A percentile compares a stretch with the other conserved stretches of the same genome.
These are phyloP conservation scores for Primulina eburnea DNA, from an alignment of 257 asterid genomes.

Conservation along the genomic window DNA sequence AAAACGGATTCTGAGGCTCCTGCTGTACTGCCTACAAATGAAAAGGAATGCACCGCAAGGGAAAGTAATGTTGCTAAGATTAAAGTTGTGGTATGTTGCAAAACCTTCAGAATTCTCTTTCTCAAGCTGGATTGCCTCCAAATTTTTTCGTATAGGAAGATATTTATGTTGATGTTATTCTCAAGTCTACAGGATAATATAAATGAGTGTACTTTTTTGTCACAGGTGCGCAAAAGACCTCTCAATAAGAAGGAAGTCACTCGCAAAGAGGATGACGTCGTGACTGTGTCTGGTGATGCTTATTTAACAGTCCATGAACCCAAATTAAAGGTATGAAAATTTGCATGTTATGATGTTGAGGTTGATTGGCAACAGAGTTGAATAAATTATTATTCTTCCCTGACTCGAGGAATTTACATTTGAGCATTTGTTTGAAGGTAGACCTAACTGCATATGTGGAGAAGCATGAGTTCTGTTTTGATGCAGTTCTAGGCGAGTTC, in stretches of 20 bases:
- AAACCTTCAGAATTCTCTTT: not conserved
- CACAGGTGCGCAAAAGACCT: conserved; percentile 96
- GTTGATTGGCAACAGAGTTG: not conserved
- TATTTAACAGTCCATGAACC: conserved; percentile 85
- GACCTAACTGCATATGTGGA: conserved; percentile 98
- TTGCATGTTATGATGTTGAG: conserved; percentile 13
- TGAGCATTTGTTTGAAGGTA: conserved; percentile 51
- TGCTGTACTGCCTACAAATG: conserved; percentile 45
- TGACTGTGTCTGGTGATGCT: conserved; percentile 68
- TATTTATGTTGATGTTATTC: conserved; percentile 15
- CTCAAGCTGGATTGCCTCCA: conserved; percentile 19
- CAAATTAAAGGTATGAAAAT: conserved; percentile 69
- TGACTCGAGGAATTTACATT: conserved; percentile 32
- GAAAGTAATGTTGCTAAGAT: conserved; percentile 94
- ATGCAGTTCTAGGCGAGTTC: conserved; percentile 87
- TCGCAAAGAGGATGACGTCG: conserved; percentile 91
- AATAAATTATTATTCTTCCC: conserved; percentile 4
- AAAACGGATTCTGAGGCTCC: conserved; percentile 58
- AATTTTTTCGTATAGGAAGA: not conserved
- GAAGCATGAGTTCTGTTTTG: conserved; percentile 94
- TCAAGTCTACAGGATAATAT: conserved; percentile 18
- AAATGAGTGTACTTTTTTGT: conserved; percentile 13
- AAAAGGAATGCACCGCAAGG: conserved; percentile 60
- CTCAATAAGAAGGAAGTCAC: conserved; percentile 85
- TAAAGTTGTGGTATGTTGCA: conserved; percentile 83